These are phyloP conservation scores for Calonectria multiphialidica DNA, from an alignment of 2,329 filamentous ascomycete species.

Conservation along the genomic window DNA sequence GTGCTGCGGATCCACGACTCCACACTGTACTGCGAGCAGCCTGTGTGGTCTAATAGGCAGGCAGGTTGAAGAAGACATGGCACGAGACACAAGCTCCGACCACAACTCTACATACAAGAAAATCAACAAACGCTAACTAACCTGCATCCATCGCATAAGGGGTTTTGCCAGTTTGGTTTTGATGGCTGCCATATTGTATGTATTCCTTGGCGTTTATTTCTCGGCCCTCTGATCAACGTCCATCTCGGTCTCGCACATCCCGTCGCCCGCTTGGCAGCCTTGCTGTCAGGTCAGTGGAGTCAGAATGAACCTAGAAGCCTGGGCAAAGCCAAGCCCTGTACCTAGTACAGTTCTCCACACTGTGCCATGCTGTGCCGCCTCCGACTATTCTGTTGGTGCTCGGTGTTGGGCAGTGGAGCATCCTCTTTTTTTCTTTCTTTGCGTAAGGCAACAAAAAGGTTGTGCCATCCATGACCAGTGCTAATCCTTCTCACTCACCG, in stretches of 20 bases:
- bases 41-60: neutral
- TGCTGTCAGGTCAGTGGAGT: neutral
- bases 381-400: constrained; percentile 4
- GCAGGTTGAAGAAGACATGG: neutral
- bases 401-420: constrained; percentile 8
- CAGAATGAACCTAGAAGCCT: neutral
- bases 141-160: neutral
- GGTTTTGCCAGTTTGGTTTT: neutral
- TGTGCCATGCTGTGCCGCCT: constrained; percentile 12
- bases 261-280: neutral
- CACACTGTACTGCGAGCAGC: neutral
- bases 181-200: neutral
- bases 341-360: neutral
- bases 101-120: neutral
- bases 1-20: neutral
- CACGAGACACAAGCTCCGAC: neutral
- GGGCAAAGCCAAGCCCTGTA: neutral
- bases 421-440: neutral
- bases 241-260: neutral
- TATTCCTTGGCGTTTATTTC: neutral
- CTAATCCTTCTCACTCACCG: neutral
- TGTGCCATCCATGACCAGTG: constrained; percentile 3
- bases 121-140: neutral
- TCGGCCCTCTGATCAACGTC: neutral
- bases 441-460: constrained; percentile 7